These are phyloP conservation scores for Sisymbrium altissimum DNA, from an alignment of 345 rosid species.

Conservation along the genomic window DNA sequence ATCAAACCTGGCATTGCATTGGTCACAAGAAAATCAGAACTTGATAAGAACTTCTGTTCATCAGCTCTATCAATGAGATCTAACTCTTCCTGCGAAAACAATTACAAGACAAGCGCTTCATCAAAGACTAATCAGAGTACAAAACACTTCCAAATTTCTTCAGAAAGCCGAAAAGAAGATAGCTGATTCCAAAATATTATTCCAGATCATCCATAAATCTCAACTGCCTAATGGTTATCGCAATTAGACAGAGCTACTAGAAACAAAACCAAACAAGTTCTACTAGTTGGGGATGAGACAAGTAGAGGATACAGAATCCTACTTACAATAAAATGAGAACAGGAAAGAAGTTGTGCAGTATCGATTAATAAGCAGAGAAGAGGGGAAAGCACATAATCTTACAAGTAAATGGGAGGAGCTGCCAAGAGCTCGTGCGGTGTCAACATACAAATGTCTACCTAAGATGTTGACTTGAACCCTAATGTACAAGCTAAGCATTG, in stretches of 20 bases:
- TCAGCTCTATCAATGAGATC: slow-evolving; percentile 73
- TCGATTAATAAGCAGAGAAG: background rate
- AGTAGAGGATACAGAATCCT: background rate
- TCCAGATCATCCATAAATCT: background rate
- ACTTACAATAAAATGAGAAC: background rate
- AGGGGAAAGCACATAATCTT: slow-evolving; percentile 34
- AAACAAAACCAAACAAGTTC: background rate
- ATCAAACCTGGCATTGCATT: slow-evolving; percentile 56
- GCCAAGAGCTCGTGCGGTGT: slow-evolving; percentile 75
- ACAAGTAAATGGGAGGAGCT: slow-evolving; percentile 64
- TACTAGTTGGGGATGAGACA: background rate
- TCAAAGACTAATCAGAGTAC: slow-evolving; percentile 7
- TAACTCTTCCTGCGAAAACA: slow-evolving; percentile 54
- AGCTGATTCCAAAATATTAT: background rate
- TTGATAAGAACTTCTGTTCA: slow-evolving; percentile 70
- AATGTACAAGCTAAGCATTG: slow-evolving; percentile 77
- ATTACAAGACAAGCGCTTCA: background rate
- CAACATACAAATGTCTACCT: slow-evolving; percentile 91
- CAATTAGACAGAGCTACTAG: background rate
- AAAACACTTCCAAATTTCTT: background rate
- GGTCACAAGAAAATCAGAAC: slow-evolving; percentile 74
- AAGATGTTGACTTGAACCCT: slow-evolving; percentile 96
- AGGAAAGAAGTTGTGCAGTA: background rate
- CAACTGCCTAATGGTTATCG: background rate
- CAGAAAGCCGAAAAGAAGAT: background rate